phyloP scores from a whole-genome alignment of 2,329 filamentous ascomycete genomes.

The Tolypocladium guangdongense region DNA sequence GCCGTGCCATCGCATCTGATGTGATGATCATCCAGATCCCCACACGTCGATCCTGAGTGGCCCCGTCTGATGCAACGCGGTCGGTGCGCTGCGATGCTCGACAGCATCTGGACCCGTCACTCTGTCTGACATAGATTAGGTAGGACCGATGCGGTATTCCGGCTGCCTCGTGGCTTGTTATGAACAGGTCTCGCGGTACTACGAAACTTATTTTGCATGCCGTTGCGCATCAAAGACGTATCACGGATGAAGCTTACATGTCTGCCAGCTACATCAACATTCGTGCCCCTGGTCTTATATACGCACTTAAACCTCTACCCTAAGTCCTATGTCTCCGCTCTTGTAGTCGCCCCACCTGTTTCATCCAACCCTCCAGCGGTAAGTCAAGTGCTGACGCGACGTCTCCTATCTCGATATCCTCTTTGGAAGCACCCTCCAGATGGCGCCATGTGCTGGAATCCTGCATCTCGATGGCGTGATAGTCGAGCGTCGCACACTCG shows the following conservation, averaged over 20 bases:
- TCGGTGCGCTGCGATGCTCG: background rate
- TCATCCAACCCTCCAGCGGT: constrained; percentile 2
- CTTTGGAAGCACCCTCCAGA: background rate
- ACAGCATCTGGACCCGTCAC: too few species aligned
- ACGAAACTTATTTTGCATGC: background rate
- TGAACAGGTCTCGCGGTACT: background rate
- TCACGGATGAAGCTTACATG: too few species aligned
- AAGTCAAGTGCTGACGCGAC: constrained; percentile 1
- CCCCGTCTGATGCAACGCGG: background rate
- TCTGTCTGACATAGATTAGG: background rate
- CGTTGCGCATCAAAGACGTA: too few species aligned
- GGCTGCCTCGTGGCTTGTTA: background rate
- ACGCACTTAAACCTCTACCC: background rate
- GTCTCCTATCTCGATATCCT: background rate
- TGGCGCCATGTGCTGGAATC: background rate
- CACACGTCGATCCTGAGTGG: background rate
- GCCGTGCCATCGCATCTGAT: background rate
- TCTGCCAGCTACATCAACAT: background rate
- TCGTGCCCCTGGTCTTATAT: too few species aligned
- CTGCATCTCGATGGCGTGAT: constrained; percentile 10
- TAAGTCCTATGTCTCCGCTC: background rate
- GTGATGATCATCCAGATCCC: background rate
- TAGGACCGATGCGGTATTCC: background rate
- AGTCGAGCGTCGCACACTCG: constrained; percentile 10
- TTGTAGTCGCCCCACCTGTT: background rate